These are phyloP conservation scores for Blastosporella zonata DNA, from an alignment of 1,284 basidiomycete species.

Conservation along the genomic window DNA sequence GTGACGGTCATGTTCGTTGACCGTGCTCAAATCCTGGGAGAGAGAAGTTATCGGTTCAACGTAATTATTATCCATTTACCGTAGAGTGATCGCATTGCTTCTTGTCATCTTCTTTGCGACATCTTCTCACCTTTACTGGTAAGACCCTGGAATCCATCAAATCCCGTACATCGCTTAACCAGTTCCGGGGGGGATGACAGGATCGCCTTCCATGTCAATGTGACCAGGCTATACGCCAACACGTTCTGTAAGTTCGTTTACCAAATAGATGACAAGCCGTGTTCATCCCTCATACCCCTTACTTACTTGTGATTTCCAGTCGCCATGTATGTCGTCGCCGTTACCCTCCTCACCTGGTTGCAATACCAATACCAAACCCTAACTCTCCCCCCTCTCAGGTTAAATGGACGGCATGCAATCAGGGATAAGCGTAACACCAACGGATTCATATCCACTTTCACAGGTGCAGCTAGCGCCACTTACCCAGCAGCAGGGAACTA, in stretches of 20 bases:
- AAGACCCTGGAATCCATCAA: background rate
- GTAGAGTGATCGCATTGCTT: conserved; percentile 19
- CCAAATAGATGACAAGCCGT: too few species aligned
- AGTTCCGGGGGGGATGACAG: conserved; percentile 5
- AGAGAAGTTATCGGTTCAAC: conserved; percentile 5
- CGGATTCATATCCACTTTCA: background rate
- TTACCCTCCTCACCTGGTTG: background rate
- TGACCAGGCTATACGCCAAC: conserved; percentile 22
- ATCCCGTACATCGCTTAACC: too few species aligned
- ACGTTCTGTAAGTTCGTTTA: too few species aligned
- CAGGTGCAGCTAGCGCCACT: too few species aligned
- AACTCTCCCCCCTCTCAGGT: conserved; percentile 1
- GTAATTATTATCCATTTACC: background rate
- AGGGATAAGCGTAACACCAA: conserved; percentile 1
- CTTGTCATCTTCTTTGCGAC: conserved; percentile 21
- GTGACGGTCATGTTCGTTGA: conserved; percentile 7
- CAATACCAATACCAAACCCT: background rate
- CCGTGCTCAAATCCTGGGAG: conserved; percentile 1
- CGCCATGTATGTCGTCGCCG: conserved; percentile 19
- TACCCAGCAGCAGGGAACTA: background rate
- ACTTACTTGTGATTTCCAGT: conserved; percentile 4
- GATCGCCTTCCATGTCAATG: conserved; percentile 23
- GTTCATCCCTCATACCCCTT: background rate
- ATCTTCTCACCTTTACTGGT: conserved; percentile 20
- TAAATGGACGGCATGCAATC: conserved; percentile 7